Conservation (phyloP, 305 asterid genomes). For the Ilex paraguariensis region DNA sequence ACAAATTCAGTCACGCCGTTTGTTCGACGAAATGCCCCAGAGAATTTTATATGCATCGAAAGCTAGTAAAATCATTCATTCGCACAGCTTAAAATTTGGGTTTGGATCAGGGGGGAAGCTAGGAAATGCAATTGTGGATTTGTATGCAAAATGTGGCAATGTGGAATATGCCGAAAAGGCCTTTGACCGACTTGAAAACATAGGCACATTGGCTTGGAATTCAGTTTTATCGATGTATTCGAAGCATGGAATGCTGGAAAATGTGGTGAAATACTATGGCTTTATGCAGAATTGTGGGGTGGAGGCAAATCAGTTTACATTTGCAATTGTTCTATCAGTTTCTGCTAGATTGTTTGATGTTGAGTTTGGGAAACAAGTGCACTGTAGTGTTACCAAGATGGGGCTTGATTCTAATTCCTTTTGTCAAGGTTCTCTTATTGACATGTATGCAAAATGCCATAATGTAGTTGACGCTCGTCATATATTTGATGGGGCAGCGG, state of each 20-base stretch:
- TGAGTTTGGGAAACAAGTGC: constrained; percentile 59
- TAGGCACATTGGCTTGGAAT: constrained; percentile 70
- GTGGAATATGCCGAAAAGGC: neutral
- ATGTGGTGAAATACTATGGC: constrained; percentile 41
- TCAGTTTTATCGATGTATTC: constrained; percentile 72
- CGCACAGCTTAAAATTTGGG: neutral
- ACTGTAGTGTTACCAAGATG: constrained; percentile 42
- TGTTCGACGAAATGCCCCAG: constrained; percentile 1
- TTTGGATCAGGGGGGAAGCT: neutral
- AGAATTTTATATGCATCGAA: neutral
- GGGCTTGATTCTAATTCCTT: constrained; percentile 53
- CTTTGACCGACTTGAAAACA: neutral
- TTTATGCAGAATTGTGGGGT: constrained; percentile 56
- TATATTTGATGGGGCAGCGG: constrained; percentile 46
- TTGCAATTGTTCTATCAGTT: constrained; percentile 67
- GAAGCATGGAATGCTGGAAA: constrained; percentile 36
- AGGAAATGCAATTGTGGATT: neutral
- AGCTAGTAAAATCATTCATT: neutral
- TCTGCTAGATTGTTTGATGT: constrained; percentile 52
- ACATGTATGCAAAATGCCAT: constrained; percentile 82
- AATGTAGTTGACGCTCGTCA: constrained; percentile 46
- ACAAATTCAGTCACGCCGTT: constrained; percentile 2
- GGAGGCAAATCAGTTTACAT: constrained; percentile 62
- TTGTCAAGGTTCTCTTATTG: constrained; percentile 69
- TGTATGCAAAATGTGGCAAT: constrained; percentile 2